These are phyloP conservation scores for Evernia prunastri DNA, from an alignment of 495 filamentous ascomycete species.

Conservation along the genomic window DNA sequence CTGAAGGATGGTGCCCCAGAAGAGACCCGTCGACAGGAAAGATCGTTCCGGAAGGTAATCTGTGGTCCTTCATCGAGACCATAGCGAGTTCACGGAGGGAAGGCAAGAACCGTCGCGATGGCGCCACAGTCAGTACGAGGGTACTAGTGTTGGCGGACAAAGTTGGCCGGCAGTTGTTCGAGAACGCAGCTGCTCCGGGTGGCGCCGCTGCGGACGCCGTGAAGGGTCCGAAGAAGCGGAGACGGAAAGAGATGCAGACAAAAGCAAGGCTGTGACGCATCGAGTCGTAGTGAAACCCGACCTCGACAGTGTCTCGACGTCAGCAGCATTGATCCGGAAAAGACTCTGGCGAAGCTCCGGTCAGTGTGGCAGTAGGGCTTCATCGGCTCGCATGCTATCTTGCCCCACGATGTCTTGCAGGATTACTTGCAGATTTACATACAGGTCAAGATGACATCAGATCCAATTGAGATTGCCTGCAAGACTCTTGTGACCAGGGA, in stretches of 20 bases:
- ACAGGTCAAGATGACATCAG: background rate
- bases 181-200: constrained; percentile 11
- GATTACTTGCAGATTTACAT: background rate
- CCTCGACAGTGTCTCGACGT: background rate
- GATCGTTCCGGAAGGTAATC: constrained; percentile 59
- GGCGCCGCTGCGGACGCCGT: background rate
- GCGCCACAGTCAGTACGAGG: constrained; percentile 77
- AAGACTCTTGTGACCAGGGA: background rate
- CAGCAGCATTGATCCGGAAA: background rate
- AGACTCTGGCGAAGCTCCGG: background rate
- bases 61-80: constrained; percentile 87
- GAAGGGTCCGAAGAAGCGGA: constrained; percentile 16
- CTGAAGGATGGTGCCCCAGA: constrained; percentile 70
- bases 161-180: constrained; percentile 48
- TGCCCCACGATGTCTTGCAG: background rate
- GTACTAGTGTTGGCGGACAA: constrained; percentile 68
- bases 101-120: constrained; percentile 91
- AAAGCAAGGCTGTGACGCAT: constrained; percentile 17
- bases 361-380: background rate
- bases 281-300: background rate
- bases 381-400: background rate
- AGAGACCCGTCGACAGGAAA: constrained; percentile 54
- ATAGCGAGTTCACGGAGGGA: constrained; percentile 78
- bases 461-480: background rate
- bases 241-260: constrained; percentile 20